A percentile compares a stretch with the other conserved stretches of the same genome.
These are phyloP conservation scores for Starmera caribaea DNA, from an alignment of 805 yeast species.

Conservation along the genomic window DNA sequence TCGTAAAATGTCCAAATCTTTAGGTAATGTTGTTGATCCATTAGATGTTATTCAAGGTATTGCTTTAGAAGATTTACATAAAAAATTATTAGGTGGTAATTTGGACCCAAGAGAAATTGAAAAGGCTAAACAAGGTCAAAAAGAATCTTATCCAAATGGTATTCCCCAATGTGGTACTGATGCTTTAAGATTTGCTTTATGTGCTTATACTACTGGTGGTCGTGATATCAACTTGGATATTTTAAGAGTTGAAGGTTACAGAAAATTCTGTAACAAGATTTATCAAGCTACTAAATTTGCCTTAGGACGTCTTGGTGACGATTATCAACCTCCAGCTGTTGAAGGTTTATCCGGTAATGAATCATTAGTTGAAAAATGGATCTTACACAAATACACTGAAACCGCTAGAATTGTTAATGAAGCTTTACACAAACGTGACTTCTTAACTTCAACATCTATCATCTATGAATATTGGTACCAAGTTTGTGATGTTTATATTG, in stretches of 20 bases:
- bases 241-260: constrained; percentile 94
- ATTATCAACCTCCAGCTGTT: constrained; percentile 69
- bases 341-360: constrained; percentile 64
- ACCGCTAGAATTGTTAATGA: constrained; percentile 58
- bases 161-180: constrained; percentile 99
- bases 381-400: constrained; percentile 71
- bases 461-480: constrained; percentile 94
- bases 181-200: constrained; percentile 93
- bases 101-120: constrained; percentile 82
- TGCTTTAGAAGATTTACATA: constrained; percentile 67
- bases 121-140: constrained; percentile 84
- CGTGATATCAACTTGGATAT: constrained; percentile 96
- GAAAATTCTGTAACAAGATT: constrained; percentile 98
- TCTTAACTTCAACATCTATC: constrained; percentile 76
- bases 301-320: constrained; percentile 83
- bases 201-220: constrained; percentile 98
- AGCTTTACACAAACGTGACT: constrained; percentile 75
- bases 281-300: constrained; percentile 98
- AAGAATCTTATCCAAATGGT: constrained; percentile 86
- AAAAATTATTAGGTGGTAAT: constrained; percentile 71
- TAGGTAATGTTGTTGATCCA: constrained; percentile 96
- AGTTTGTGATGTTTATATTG: constrained; percentile 96
- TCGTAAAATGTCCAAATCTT: constrained; percentile 95
- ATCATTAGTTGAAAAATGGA: constrained; percentile 94
- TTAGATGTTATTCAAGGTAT: constrained; percentile 89